Conservation (phyloP, 2,329 filamentous ascomycete species). For the Cercospora brassicicola region DNA sequence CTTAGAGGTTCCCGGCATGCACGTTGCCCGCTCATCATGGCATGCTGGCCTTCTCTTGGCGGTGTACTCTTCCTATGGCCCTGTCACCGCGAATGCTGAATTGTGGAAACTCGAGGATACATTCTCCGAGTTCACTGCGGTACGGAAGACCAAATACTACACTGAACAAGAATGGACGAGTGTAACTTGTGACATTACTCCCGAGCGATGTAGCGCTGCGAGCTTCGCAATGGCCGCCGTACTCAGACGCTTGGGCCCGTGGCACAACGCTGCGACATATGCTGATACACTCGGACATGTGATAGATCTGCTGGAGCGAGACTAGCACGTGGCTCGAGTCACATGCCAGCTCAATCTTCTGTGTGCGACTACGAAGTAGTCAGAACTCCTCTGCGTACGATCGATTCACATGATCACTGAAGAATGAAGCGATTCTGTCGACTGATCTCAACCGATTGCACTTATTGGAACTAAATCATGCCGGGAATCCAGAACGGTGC, state of each 20-base stretch:
- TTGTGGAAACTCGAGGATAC: neutral
- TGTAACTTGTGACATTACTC: neutral
- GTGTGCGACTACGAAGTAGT: neutral
- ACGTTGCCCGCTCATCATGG: neutral
- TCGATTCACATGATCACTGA: neutral
- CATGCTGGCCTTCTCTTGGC: neutral
- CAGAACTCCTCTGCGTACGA: neutral
- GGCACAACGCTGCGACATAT: neutral
- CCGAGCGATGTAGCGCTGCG: neutral
- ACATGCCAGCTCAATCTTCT: neutral
- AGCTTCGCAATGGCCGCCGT: neutral
- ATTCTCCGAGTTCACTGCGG: neutral
- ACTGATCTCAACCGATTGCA: too few species aligned
- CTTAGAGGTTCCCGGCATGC: neutral
- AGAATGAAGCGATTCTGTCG: neutral
- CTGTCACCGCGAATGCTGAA: neutral
- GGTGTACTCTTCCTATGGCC: neutral
- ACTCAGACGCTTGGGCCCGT: neutral
- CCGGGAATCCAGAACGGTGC: too few species aligned
- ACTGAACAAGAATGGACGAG: neutral
- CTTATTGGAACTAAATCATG: too few species aligned
- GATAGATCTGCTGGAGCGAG: neutral
- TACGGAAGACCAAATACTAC: neutral
- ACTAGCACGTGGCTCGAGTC: neutral
- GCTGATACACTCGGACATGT: neutral